Evolutionary conservation across 192 early-diverging fungal species (phyloP), one percentile per base, ranked within the genome.

Genomic region (Phlyctochytrium bullatum): DNA sequence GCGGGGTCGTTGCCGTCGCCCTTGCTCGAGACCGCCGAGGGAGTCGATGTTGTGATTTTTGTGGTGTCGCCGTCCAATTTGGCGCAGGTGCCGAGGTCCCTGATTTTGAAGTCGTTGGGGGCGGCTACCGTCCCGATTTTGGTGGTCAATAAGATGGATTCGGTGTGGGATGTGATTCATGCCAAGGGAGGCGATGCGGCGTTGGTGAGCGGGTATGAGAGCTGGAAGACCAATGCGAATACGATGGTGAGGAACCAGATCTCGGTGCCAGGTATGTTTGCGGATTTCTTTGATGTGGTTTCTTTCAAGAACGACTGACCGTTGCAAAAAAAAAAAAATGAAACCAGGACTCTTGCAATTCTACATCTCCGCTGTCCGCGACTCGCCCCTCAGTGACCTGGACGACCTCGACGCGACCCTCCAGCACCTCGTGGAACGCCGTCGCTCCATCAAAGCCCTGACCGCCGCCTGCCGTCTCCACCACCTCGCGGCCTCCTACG

Each of bases 101-200:
- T 50, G 40, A 50, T 50, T n/a, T 14, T 10, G 12, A 10, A 50
- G 40, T 14, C 40, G 12, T n/a, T 50, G 40, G 40, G n/a, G 10
- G n/a, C 40, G 12, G 40, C 40, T n/a, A 50, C 40, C 40, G 40
- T 50, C 40, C 40, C 40, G 40, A 50, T 50, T 50, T n/a, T 50
- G 12, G 40, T 50, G 12, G 40, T 50, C 40, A 50, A 50, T 50
- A 50, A 50, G n/a, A 10, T 50, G 12, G 40, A 50, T n/a, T 14
- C 10, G 12, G n/a, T 50, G 10, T 50, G 40, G 40, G n/a, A 50
- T 50, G 12, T 14, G 40, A 10, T 50, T 10, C n/a, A 50, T n/a
- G 40, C 40, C 12, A 50, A 50, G 40, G 40, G 40, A 50, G 40
- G 40, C 40, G 40, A 50, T 50, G 40, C n/a, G 40, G 40, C 40